Evolutionary conservation across 176 grass and related monocot species (phyloP), one percentile per base, ranked within the genome.

Genomic region (Tuctoria greenei): DNA sequence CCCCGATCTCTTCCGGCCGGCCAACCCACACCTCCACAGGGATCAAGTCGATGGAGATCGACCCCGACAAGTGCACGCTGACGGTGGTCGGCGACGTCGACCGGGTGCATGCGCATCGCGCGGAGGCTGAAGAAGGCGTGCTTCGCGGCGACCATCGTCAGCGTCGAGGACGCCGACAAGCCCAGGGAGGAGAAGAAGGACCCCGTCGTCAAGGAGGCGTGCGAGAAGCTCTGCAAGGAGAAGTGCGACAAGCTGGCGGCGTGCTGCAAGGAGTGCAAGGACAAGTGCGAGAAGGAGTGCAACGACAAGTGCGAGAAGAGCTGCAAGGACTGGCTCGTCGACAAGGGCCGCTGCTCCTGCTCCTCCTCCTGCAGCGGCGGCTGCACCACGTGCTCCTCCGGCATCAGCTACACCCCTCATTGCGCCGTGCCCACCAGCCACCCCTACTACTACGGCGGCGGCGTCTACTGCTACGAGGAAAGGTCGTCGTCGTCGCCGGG

Each of bases 31-130:
- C n/a, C n/a, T 25, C 0, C 87, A 1, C 61, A 95, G 86, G 86
- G 5, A 76, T 96, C 79, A 85, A 89, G 16, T 89, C 84, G 13
- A 50, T 96, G 61, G 62, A 37, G 0, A 51, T 87, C 16, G 89
- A 92, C 21, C 3, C 1, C 0, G 93, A 87, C 11, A 96, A 92
- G 50, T 54, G 74, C 78, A 89, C 78, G 15, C 83, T 96, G 79
- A 92, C 86, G 31, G 89, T 96, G 83, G 60, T 87, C 4, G 88
- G 93, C 1, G 10, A 31, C 2, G 86, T 78, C 0, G 93, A 96
- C 58, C 89, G 89, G 4, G 86, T 89, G 34, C n/a, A n/a, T n/a
- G n/a, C 10, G 71, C 68, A 26, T 96, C 2, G 69, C 81, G 57
- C 58, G 26, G 1, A 49, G 4, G 56, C 86, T 92, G 4, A 85